Evolutionary conservation across 352 stramenopile genomes (phyloP).

Genomic region (Globisporangium paroecandrum): DNA sequence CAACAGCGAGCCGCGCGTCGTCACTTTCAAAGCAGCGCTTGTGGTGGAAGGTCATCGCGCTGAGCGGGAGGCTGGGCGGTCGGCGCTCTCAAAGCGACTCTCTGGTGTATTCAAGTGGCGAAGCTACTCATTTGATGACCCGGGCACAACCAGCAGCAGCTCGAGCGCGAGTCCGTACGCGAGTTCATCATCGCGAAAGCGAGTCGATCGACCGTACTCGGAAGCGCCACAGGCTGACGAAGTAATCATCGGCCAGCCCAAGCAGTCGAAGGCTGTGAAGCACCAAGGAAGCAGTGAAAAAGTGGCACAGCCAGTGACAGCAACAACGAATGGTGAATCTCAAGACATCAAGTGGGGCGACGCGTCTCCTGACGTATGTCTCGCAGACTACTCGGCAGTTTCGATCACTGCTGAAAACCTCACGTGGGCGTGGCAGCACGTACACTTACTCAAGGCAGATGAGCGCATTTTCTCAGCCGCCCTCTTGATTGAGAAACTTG

Average conservation of each 20-base stretch:
- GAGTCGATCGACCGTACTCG: not conserved
- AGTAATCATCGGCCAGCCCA: not conserved
- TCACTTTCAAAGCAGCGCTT: constrained; percentile 62
- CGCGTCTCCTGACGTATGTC: constrained; percentile 16
- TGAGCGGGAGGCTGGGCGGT: constrained; percentile 13
- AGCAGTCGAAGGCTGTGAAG: not conserved
- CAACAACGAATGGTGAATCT: not conserved
- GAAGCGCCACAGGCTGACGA: not conserved
- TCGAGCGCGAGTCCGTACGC: constrained; percentile 23
- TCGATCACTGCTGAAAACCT: constrained; percentile 46
- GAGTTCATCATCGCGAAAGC: constrained; percentile 23
- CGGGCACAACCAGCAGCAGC: constrained; percentile 17
- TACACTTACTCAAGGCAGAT: constrained; percentile 58
- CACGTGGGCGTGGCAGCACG: constrained; percentile 70
- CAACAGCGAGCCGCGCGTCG: constrained; percentile 36
- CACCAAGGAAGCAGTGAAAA: not conserved
- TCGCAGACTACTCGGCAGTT: constrained; percentile 58
- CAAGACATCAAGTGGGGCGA: constrained; percentile 20
- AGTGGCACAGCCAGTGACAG: not conserved
- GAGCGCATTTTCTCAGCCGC: constrained; percentile 74
- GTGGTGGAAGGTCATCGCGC: constrained; percentile 31
- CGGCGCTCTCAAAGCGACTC: constrained; percentile 40
- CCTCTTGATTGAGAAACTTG: constrained; percentile 64
- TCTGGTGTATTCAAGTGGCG: constrained; percentile 51
- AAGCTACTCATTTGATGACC: constrained; percentile 25